A percentile compares a stretch with the other conserved stretches of the same genome.
Conservation (phyloP, 176 grass and related monocot genomes). For the Olyra latifolia region DNA sequence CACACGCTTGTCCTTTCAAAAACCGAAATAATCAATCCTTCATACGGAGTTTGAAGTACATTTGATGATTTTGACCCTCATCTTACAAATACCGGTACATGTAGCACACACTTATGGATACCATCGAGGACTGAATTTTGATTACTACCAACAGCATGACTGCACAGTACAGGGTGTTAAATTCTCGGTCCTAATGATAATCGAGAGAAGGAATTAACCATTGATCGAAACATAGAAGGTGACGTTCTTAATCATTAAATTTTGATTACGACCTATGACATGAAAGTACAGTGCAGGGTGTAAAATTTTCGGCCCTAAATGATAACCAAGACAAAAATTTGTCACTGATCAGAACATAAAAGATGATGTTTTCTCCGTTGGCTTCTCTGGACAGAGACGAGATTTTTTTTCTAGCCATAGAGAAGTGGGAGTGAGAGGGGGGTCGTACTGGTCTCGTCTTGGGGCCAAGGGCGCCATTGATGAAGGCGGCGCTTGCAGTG, state of each 20-base stretch:
- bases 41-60: background rate
- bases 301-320: background rate
- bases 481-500: conserved; percentile 37
- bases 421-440: background rate
- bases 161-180: background rate
- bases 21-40: background rate
- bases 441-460: conserved; percentile 45
- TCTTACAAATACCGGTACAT: background rate
- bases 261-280: background rate
- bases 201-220: background rate
- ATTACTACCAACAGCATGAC: background rate
- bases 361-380: background rate
- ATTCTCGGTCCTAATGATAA: background rate
- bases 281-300: background rate
- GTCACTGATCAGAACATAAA: background rate
- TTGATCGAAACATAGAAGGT: background rate
- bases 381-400: background rate
- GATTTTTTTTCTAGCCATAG: background rate
- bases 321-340: background rate
- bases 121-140: background rate
- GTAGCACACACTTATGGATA: background rate
- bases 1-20: background rate
- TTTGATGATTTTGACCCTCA: background rate
- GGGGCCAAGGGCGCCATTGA: conserved; percentile 47
- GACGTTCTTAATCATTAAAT: too few relatives aligned